Base-by-base conservation (phyloP, 148 eudicot species). In the Heliosperma pusillum region DNA sequence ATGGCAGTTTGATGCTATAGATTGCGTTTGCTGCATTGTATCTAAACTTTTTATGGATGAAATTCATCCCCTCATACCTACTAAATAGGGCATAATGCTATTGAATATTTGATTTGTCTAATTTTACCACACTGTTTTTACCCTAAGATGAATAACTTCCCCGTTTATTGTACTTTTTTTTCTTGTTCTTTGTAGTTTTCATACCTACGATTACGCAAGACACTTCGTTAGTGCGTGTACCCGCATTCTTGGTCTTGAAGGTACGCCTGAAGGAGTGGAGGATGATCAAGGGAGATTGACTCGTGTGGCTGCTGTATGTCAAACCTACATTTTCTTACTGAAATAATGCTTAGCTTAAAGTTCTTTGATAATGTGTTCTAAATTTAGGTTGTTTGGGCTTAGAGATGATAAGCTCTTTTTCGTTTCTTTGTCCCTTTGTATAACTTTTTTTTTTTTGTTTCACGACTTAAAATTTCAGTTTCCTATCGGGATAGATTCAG, bases 191-290 rank as follows among this genome's bases (percentile, higher is more conserved):
- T 85, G 73, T 86, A 94, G 98, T 52, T 94, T 94, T 81, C 98
- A 94, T 82, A 94, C 98, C 44, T 94, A 94, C 82, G 98, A 94
- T 66, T 94, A 94, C 78, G 98, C 97, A 56, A 89, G 98, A 83
- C 98, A 94, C 85, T 94, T 94, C 79, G 97, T 94, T 36, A 94
- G 98, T 88, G 96, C 98, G 63, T 94, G 98, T 75, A 94, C 98
- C 76, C 97, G 98, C 77, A 94, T 94, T 73, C 95, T 94, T 82
- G 98, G 91, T 65, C 89, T 94, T 75, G 98, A 94, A 84, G 98
- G 98, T 73, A 94, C 97, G 74, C 98, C 98, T 30, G 98, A 94
- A 85, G 98, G 98, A 75, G 98, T 94, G 21, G 87, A 85, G 77
- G 98, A 94, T 81, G 96, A 91, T 80, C 91, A 94, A 78, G 98